Base-by-base conservation (phyloP, 1,139 yeast species). In the Sugiyamaella novakii region DNA sequence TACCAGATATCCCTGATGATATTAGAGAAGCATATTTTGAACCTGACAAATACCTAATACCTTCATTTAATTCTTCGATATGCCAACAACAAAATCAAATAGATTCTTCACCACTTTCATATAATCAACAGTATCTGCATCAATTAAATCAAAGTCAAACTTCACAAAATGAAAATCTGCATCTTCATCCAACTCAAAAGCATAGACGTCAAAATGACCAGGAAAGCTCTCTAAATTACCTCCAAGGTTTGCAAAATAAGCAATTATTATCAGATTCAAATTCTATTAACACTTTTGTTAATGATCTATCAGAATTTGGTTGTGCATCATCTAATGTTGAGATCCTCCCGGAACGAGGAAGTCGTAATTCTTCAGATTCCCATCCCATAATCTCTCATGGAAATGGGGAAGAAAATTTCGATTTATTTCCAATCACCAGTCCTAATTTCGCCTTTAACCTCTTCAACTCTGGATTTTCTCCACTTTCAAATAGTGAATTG, bases 1-100 rank as follows among this genome's bases (percentile, higher is more conserved):
- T 38, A 34, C 39, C 49, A 38, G 49, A 45, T 31, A 40, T 45
- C 11, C 49, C 49, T 4, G 39, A 39, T 15, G 49, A 45, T 39
- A 37, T 45, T n/a, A 39, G 38, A 14, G 49, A 45, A 22, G 39
- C 39, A 10, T 45, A 29, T 17, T 45, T 45, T 22, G 49, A 45
- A 21, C 22, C 49, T 15, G 49, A 45, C n/a, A 41, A 33, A 19
- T 41, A 41, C 24, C 22, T 37, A 21, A 38, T 45, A 17, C 44
- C 43, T 10, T 18, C 44, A 7, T 25, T 36, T 19, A 30, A 15
- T 18, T 25, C 33, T n/a, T n/a, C n/a, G n/a, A n/a, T n/a, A n/a
- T n/a, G n/a, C n/a, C n/a, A n/a, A n/a, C n/a, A n/a, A n/a, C 30
- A 24, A n/a, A 22, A 30, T 41, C 44, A 29, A 10, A 24, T 31